These are phyloP conservation scores for Phytophthora europaea DNA, from an alignment of 352 stramenopile species.

Conservation along the genomic window DNA sequence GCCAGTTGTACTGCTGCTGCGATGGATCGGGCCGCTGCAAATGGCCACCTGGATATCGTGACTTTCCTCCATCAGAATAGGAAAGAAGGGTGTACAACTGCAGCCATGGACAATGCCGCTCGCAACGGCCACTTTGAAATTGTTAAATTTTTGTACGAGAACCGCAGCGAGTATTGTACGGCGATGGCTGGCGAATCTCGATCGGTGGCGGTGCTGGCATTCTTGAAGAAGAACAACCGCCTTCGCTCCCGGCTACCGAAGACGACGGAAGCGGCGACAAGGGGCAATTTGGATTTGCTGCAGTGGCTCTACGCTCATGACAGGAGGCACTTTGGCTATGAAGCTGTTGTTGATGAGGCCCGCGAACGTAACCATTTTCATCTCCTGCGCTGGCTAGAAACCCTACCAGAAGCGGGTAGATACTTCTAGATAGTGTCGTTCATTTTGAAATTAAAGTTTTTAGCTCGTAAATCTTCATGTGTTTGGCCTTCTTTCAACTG, in stretches of 20 bases:
- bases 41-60: conserved; percentile 38
- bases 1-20: conserved; percentile 29
- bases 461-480: no score
- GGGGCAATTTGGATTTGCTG: conserved; percentile 47
- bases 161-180: conserved; percentile 53
- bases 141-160: conserved; percentile 44
- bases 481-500: no score
- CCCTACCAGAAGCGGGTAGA: conserved; percentile 38
- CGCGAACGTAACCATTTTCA: conserved; percentile 45
- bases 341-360: conserved; percentile 38
- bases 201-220: conserved; percentile 47
- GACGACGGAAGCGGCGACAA: conserved; percentile 33
- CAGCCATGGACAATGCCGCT: conserved; percentile 51
- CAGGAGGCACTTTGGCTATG: conserved; percentile 44
- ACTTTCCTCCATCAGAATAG: conserved; percentile 47
- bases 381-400: conserved; percentile 51
- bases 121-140: conserved; percentile 41
- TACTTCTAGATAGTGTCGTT: conserved; percentile 23
- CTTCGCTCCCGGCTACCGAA: conserved; percentile 40
- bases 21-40: conserved; percentile 47
- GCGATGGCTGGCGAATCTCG: conserved; percentile 34
- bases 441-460: no score
- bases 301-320: conserved; percentile 51
- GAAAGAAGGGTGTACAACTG: conserved; percentile 51
- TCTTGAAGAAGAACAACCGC: conserved; percentile 40